These are phyloP conservation scores for Colletotrichum shisoi DNA, from an alignment of 2,329 filamentous ascomycete genomes.

Conservation along the genomic window DNA sequence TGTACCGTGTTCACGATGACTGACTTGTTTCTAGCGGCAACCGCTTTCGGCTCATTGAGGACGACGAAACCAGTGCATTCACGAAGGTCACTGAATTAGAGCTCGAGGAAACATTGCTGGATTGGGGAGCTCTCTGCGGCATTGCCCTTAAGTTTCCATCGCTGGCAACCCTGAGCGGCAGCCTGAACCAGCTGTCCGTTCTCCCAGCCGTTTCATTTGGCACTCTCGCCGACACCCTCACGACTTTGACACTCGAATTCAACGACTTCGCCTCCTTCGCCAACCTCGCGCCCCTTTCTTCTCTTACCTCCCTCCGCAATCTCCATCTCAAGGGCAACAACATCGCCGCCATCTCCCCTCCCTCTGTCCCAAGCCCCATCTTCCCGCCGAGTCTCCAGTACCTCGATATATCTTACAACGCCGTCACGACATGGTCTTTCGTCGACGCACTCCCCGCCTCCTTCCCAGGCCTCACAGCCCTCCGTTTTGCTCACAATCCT, in stretches of 20 bases:
- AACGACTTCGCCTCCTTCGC: constrained; percentile 71
- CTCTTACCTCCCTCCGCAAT: constrained; percentile 62
- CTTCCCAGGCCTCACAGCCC: constrained; percentile 76
- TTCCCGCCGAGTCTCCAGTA: constrained; percentile 67
- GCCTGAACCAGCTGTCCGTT: constrained; percentile 64
- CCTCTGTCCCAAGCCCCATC: constrained; percentile 50
- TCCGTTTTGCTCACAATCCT: constrained; percentile 87
- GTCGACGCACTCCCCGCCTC: constrained; percentile 71
- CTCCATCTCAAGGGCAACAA: constrained; percentile 80
- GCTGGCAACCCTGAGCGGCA: constrained; percentile 60
- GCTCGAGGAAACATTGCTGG: constrained; percentile 71
- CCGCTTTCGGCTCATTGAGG: constrained; percentile 62
- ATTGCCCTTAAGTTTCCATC: constrained; percentile 62
- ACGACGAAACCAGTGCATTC: constrained; percentile 53
- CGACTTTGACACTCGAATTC: constrained; percentile 73
- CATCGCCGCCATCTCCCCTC: constrained; percentile 59
- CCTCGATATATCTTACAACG: constrained; percentile 78
- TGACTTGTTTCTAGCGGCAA: constrained; percentile 68
- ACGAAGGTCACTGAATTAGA: constrained; percentile 65
- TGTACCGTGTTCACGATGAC: constrained; percentile 25
- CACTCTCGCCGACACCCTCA: constrained; percentile 61
- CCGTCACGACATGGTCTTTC: constrained; percentile 74
- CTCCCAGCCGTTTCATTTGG: constrained; percentile 56
- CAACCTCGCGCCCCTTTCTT: constrained; percentile 63
- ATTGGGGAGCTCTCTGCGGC: constrained; percentile 69